A percentile compares a stretch with the other conserved stretches of the same genome.
phyloP scores from a whole-genome alignment of 768 basidiomycete species.

The Rhodotorula toruloides region DNA sequence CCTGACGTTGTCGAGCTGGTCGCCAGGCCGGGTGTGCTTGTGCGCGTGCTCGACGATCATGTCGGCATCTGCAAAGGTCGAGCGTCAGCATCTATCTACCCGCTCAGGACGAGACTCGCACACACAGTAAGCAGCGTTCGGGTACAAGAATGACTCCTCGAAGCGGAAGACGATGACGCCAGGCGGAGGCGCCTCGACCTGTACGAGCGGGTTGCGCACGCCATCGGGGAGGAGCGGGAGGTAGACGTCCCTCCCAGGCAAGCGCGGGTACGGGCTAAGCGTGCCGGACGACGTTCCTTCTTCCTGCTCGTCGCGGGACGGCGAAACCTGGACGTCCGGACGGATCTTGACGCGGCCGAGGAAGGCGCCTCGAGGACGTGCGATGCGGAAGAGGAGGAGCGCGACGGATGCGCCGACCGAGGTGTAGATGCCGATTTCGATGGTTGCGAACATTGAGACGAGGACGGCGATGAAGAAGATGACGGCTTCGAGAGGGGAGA shows the following conservation, averaged over 20 bases:
- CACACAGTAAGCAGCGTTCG: slow-evolving; percentile 47
- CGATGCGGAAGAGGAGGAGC: slow-evolving; percentile 77
- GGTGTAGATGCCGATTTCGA: slow-evolving; percentile 12
- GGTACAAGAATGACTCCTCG: slow-evolving; percentile 51
- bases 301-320: neutral
- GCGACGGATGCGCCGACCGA: slow-evolving; percentile 73
- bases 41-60: slow-evolving; percentile 76
- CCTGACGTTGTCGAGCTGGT: slow-evolving; percentile 50
- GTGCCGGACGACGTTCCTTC: neutral
- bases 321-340: slow-evolving; percentile 34
- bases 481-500: slow-evolving; percentile 70
- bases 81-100: neutral
- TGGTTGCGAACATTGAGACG: slow-evolving; percentile 73
- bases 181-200: slow-evolving; percentile 69
- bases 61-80: slow-evolving; percentile 52
- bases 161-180: slow-evolving; percentile 81
- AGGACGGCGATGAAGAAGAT: slow-evolving; percentile 43
- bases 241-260: slow-evolving; percentile 66
- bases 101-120: neutral
- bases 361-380: slow-evolving; percentile 83
- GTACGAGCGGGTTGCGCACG: slow-evolving; percentile 63
- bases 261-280: neutral
- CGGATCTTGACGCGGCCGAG: slow-evolving; percentile 72
- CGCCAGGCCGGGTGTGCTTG: slow-evolving; percentile 57
- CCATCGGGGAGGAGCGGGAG: slow-evolving; percentile 60